These are phyloP conservation scores for Leccinum colubrinum DNA, from an alignment of 1,284 basidiomycete genomes.

Conservation along the genomic window DNA sequence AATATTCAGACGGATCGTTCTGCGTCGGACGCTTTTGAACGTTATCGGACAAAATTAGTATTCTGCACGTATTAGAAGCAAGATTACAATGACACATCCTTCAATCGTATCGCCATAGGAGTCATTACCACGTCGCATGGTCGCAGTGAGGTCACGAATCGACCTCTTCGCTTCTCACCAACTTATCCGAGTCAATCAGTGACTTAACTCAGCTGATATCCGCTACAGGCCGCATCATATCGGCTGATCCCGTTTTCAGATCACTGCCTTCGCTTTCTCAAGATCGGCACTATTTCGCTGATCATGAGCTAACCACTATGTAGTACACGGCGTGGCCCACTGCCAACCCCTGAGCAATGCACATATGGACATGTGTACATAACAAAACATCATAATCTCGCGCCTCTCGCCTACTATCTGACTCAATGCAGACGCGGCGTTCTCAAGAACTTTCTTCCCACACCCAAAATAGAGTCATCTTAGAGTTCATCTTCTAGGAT, in stretches of 20 bases:
- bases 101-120: background rate
- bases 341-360: background rate
- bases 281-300: constrained; percentile 14
- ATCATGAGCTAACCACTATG: constrained; percentile 5
- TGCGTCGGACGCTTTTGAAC: no score
- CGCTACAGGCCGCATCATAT: constrained; percentile 17
- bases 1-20: no score
- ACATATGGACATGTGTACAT: background rate
- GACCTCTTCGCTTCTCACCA: constrained; percentile 2
- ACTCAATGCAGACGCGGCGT: constrained; percentile 23
- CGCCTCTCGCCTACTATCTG: constrained; percentile 4
- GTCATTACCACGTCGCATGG: constrained; percentile 11
- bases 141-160: constrained; percentile 16
- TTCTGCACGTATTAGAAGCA: no score
- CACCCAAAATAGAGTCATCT: constrained; percentile 17
- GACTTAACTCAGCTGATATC: constrained; percentile 17
- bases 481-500: no score
- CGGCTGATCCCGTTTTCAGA: constrained; percentile 16
- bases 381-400: constrained; percentile 21
- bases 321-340: background rate
- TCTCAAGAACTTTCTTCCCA: constrained; percentile 25
- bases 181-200: constrained; percentile 1
- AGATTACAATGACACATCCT: no score
- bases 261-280: constrained; percentile 13
- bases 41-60: no score